A percentile compares a stretch with the other conserved stretches of the same genome.
phyloP scores from a whole-genome alignment of 306 rosid species.

The Lathyrus oleraceus region DNA sequence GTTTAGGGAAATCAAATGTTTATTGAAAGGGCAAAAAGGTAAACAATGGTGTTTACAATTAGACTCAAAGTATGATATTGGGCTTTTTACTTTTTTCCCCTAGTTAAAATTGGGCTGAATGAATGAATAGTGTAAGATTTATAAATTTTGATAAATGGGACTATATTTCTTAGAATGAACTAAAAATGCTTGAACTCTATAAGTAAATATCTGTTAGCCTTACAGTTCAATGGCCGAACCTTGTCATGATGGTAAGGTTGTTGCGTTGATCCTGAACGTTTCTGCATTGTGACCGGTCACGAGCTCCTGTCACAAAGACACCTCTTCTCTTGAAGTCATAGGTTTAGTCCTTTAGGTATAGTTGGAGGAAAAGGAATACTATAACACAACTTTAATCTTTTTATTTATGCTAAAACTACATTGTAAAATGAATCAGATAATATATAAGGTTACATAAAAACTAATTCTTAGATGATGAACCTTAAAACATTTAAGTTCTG shows the following conservation, averaged over 20 bases:
- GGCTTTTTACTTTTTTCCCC: neutral
- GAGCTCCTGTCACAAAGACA: neutral
- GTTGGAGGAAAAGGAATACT: neutral
- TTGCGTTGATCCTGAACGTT: neutral
- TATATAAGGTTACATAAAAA: too few relatives aligned
- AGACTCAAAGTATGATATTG: neutral
- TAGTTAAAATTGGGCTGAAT: neutral
- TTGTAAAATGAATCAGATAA: neutral
- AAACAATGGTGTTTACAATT: neutral
- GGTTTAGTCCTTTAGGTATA: constrained; percentile 1
- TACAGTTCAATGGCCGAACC: neutral
- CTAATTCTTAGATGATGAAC: too few relatives aligned
- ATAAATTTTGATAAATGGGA: neutral
- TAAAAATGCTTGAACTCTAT: neutral
- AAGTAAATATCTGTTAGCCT: neutral
- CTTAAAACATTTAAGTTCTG: too few relatives aligned
- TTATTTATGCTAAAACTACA: neutral
- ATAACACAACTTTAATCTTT: neutral
- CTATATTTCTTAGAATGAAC: neutral
- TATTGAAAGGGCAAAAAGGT: neutral
- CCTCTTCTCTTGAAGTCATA: neutral
- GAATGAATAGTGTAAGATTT: neutral
- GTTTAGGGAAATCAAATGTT: neutral
- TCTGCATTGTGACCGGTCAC: neutral
- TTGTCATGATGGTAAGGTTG: constrained; percentile 3